Evolutionary conservation across 139 green algal species (phyloP).

Genomic region (Ettlia oleoabundans): DNA sequence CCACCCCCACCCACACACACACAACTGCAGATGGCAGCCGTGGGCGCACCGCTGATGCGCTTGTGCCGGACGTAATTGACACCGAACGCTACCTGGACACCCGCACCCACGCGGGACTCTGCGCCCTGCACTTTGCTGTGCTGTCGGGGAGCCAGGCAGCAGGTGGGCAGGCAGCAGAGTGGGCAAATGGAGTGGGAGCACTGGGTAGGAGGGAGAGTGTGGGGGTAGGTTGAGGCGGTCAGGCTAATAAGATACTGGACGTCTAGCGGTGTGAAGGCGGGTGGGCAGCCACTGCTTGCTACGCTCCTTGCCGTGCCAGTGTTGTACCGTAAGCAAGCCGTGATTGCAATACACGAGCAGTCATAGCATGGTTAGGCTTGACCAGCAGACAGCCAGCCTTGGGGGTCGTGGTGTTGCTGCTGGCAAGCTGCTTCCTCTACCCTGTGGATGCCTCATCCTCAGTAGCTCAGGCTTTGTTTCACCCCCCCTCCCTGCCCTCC

Average conservation of each 20-base stretch:
- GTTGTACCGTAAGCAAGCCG: too few relatives aligned
- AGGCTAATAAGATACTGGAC: too few relatives aligned
- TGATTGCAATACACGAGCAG: too few relatives aligned
- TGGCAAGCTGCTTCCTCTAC: too few relatives aligned
- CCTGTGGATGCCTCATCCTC: background rate
- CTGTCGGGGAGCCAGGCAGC: constrained; percentile 7
- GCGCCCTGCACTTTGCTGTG: constrained; percentile 31
- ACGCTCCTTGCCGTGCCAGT: too few relatives aligned
- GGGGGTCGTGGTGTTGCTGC: too few relatives aligned
- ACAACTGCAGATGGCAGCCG: constrained; percentile 7
- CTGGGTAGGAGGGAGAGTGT: background rate
- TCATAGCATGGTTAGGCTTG: too few relatives aligned
- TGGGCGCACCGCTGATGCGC: constrained; percentile 5
- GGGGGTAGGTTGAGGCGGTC: background rate
- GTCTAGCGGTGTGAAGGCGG: too few relatives aligned
- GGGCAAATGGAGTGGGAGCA: too few relatives aligned
- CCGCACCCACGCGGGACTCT: background rate
- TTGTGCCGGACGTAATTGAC: constrained; percentile 10
- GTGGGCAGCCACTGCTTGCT: too few relatives aligned
- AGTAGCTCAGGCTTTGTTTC: too few relatives aligned
- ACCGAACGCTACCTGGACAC: constrained; percentile 20
- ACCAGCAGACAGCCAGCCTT: too few relatives aligned
- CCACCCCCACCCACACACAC: background rate
- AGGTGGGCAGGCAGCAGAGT: background rate
- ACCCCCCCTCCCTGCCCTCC: background rate